Base-by-base conservation (phyloP, 2,329 filamentous ascomycete genomes). In the Cyphellophora attinorum region DNA sequence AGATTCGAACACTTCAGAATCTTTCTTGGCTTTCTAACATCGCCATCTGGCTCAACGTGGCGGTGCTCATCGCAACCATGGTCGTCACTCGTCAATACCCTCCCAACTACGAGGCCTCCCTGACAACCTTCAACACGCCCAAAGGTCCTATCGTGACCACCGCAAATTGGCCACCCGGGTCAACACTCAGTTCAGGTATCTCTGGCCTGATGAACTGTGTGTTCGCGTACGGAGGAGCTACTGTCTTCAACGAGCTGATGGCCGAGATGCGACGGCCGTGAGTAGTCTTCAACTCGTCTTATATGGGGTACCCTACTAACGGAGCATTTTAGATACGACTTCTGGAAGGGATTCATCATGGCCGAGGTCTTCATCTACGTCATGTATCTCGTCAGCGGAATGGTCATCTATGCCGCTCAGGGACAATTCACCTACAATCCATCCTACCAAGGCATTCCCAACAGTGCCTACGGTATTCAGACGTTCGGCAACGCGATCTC, bases 231-330 rank as follows among this genome's bases (percentile, higher is more conserved):
- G 70, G 70, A n/a, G 73, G 74, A 3, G 68, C 68, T 3, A 66
- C 71, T 51, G 54, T 77, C 5, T 77, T 76, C 49, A 62, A 65
- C 18, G 70, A 74, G 34, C 68, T 77, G 44, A 61, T 77, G 55
- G 63, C 72, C 8, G 67, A 70, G 41, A 69, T 70, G 66, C 55
- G 58, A 17, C 56, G 60, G 11, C 65, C 67, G 6, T 56, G n/a
- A n/a, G n/a, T n/a, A n/a, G n/a, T n/a, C n/a, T n/a, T n/a, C n/a
- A n/a, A n/a, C n/a, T n/a, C n/a, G n/a, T n/a, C n/a, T n/a, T n/a
- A n/a, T n/a, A n/a, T n/a, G n/a, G n/a, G n/a, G n/a, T n/a, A n/a
- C n/a, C n/a, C n/a, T n/a, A n/a, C n/a, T n/a, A n/a, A n/a, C n/a
- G n/a, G n/a, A n/a, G n/a, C n/a, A n/a, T n/a, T n/a, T n/a, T n/a